These are phyloP conservation scores for Trichophaea hybrida DNA, from an alignment of 2,329 filamentous ascomycete species.

Conservation along the genomic window DNA sequence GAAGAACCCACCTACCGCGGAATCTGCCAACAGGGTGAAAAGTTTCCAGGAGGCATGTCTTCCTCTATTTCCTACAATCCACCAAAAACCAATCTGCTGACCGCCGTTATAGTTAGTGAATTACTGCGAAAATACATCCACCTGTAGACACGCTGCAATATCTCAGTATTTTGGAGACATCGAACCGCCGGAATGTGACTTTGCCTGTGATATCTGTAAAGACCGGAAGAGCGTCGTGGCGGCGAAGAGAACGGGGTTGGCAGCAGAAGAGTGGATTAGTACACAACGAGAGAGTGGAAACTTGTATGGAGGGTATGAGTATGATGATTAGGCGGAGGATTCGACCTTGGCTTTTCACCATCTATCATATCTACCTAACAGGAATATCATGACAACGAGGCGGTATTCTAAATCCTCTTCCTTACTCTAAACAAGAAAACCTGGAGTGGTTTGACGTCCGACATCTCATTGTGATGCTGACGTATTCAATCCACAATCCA, in stretches of 20 bases:
- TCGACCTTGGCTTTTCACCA: too few species aligned
- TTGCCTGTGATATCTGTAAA: slow-evolving; percentile 67
- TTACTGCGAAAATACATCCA: slow-evolving; percentile 64
- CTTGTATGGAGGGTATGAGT: background rate
- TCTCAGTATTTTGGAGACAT: slow-evolving; percentile 63
- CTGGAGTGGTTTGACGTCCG: background rate
- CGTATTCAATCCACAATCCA: too few species aligned
- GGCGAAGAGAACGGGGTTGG: slow-evolving; percentile 43
- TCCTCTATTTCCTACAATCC: too few species aligned
- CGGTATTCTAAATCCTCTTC: too few species aligned
- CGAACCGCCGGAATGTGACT: slow-evolving; percentile 47
- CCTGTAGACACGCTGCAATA: slow-evolving; percentile 63
- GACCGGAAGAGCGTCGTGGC: slow-evolving; percentile 44
- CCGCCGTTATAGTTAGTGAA: slow-evolving; percentile 39
- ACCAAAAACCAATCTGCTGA: background rate
- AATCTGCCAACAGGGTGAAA: slow-evolving; percentile 7
- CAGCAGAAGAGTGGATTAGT: slow-evolving; percentile 48
- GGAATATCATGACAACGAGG: too few species aligned
- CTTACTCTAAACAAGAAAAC: too few species aligned
- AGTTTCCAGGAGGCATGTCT: slow-evolving; percentile 23
- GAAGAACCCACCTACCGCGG: slow-evolving; percentile 27
- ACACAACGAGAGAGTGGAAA: slow-evolving; percentile 41
- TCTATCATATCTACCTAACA: too few species aligned
- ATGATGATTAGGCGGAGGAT: background rate
- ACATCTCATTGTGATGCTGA: background rate